These are phyloP conservation scores for Setaria italica DNA, from an alignment of 202 grass and related monocot species.

Conservation along the genomic window DNA sequence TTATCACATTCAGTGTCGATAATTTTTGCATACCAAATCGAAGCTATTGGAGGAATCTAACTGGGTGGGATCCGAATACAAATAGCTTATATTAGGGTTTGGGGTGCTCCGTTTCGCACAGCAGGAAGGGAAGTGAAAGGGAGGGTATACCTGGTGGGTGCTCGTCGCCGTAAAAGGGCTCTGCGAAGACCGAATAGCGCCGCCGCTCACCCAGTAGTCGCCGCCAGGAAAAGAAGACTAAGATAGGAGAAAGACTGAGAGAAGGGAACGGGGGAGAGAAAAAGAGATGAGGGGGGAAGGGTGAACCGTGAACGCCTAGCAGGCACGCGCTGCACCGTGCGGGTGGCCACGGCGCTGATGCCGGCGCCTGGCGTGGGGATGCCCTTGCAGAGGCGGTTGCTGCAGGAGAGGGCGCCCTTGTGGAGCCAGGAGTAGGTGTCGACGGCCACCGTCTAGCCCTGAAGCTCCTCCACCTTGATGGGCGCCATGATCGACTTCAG, in stretches of 20 bases:
- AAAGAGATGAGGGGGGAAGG: neutral
- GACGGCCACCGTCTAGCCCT: conserved; percentile 82
- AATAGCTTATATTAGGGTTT: neutral
- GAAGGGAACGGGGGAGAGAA: neutral
- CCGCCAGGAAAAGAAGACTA: too few relatives aligned
- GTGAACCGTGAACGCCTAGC: too few relatives aligned
- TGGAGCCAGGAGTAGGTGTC: conserved; percentile 99
- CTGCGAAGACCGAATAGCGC: neutral
- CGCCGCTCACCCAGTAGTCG: neutral
- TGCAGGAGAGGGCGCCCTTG: conserved; percentile 91
- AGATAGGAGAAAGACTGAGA: neutral
- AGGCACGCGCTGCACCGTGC: too few relatives aligned
- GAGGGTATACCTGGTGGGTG: too few relatives aligned
- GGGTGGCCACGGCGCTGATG: too few relatives aligned
- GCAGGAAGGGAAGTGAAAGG: neutral
- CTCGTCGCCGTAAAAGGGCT: too few relatives aligned
- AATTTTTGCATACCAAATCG: too few relatives aligned
- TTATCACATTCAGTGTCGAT: too few relatives aligned
- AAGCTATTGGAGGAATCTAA: too few relatives aligned
- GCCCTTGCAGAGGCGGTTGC: conserved; percentile 88
- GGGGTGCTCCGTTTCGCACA: too few relatives aligned
- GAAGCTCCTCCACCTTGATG: conserved; percentile 76
- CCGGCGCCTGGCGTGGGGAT: conserved; percentile 48
- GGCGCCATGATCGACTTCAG: conserved; percentile 94
- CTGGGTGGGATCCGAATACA: neutral